A percentile compares a stretch with the other conserved stretches of the same genome.
Conservation (phyloP, 352 stramenopile species). For the Aphanomyces invadans region DNA sequence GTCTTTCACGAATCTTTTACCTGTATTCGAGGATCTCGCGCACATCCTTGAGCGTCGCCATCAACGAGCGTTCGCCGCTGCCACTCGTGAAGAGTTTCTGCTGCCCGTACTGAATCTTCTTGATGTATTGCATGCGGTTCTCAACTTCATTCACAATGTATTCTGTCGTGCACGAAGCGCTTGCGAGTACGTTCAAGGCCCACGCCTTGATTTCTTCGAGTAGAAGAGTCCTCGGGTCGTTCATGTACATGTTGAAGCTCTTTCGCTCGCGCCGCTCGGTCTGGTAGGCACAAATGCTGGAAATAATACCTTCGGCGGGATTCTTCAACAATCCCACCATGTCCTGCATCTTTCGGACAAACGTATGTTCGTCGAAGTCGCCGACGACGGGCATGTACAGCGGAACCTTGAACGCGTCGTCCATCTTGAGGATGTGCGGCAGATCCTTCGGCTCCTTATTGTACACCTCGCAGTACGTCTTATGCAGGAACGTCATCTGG, state of each 20-base stretch:
- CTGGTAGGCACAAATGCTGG: slow-evolving; percentile 78
- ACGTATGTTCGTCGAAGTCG: slow-evolving; percentile 83
- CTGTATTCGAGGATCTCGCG: slow-evolving; percentile 32
- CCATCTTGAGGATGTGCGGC: slow-evolving; percentile 75
- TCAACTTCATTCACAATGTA: slow-evolving; percentile 68
- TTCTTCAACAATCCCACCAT: slow-evolving; percentile 70
- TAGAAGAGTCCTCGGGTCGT: slow-evolving; percentile 71
- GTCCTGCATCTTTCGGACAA: slow-evolving; percentile 84
- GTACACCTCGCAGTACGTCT: slow-evolving; percentile 80
- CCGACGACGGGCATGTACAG: slow-evolving; percentile 61
- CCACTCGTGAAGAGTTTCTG: slow-evolving; percentile 75
- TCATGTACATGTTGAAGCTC: slow-evolving; percentile 74
- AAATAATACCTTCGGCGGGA: slow-evolving; percentile 78
- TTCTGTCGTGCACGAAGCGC: slow-evolving; percentile 67
- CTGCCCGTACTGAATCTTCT: slow-evolving; percentile 70
- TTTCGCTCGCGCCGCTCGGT: slow-evolving; percentile 63
- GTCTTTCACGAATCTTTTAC: too few species aligned
- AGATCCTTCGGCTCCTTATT: slow-evolving; percentile 75
- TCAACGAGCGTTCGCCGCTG: slow-evolving; percentile 59
- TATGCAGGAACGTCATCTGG: slow-evolving; percentile 81
- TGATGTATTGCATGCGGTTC: slow-evolving; percentile 62
- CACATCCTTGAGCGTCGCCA: slow-evolving; percentile 77
- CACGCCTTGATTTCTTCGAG: slow-evolving; percentile 83
- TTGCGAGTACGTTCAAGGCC: slow-evolving; percentile 69
- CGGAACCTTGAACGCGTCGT: slow-evolving; percentile 67